Percentiles rank a stretch among this genome's conserved stretches.
phyloP scores from a whole-genome alignment of 257 asterid genomes.

The Rauvolfia tetraphylla region DNA sequence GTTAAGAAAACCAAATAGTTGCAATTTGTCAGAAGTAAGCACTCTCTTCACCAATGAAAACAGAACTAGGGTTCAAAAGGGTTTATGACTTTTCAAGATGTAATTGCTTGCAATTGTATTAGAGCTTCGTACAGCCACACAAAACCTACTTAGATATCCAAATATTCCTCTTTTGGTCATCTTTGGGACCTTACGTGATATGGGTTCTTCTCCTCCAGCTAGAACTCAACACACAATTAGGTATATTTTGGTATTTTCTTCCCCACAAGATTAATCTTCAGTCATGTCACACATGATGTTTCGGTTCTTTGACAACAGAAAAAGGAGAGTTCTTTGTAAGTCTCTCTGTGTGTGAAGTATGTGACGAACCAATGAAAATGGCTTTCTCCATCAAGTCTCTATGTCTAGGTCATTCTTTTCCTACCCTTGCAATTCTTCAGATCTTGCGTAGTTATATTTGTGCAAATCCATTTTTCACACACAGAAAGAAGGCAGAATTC shows the following conservation, averaged over 20 bases:
- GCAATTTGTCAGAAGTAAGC: not conserved
- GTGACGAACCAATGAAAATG: too few relatives aligned
- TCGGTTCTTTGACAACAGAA: constrained; percentile 51
- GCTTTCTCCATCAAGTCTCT: not conserved
- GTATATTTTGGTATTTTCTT: constrained; percentile 31
- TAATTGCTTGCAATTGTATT: not conserved
- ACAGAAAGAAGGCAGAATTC: constrained; percentile 5
- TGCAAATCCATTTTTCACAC: not conserved
- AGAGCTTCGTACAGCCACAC: not conserved
- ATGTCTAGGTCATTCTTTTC: constrained; percentile 12
- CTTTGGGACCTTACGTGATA: too few relatives aligned
- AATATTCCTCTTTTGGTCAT: not conserved
- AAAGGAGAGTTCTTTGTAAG: constrained; percentile 17
- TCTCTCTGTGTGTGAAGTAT: too few relatives aligned
- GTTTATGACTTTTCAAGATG: not conserved
- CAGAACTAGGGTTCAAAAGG: not conserved
- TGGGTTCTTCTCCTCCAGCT: constrained; percentile 22
- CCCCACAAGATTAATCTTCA: constrained; percentile 73
- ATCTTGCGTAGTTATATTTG: constrained; percentile 18
- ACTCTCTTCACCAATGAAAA: constrained; percentile 3
- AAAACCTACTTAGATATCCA: not conserved
- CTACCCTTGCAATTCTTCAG: constrained; percentile 6
- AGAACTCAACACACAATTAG: constrained; percentile 19
- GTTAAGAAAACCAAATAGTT: not conserved
- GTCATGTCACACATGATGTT: constrained; percentile 66